Base-by-base conservation (phyloP, 305 asterid genomes). In the Fraxinus sp. region DNA sequence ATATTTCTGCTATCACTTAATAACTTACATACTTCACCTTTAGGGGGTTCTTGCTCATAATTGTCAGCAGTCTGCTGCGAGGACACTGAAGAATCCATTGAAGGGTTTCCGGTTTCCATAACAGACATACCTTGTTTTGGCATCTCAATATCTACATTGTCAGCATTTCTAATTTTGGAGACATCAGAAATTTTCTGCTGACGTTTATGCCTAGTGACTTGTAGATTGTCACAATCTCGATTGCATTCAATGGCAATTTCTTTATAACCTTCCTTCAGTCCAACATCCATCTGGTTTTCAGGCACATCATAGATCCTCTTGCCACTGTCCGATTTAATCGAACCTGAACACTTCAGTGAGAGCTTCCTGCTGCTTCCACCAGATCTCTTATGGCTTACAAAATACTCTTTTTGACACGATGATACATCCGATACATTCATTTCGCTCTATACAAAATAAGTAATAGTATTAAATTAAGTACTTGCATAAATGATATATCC, bases 291-390 rank as follows among this genome's bases (percentile, higher is more conserved):
- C 41, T 76, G 89, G 76, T 81, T 80, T 16, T 33, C 77, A 28
- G 90, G 78, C 55, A 74, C 85, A 74, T 86, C 83, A 77, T 64
- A 18, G 13, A 62, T 73, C 68, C 22, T 76, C 84, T 82, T 85
- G 46, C 78, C 83, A 36, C 52, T 82, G 66, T 80, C 84, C 68
- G 55, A 49, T 76, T 78, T 86, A 83, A 84, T 82, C 64, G 86
- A 72, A 74, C 87, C 92, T 57, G 84, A 83, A 78, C 80, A 84
- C 81, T 85, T 88, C 82, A 88, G 76, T 36, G 95, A 88, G 85
- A 90, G 86, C 87, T 89, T 91, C 86, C 83, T 88, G 88, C 89
- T 80, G 80, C 87, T 87, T 79, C 89, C 89, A 79, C 85, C 70
- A 7, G 64, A 78, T 59, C 83, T 76, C 71, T 85, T 85, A 22